phyloP scores from a whole-genome alignment of 441 rosid species.

The Isatis lusitanica region DNA sequence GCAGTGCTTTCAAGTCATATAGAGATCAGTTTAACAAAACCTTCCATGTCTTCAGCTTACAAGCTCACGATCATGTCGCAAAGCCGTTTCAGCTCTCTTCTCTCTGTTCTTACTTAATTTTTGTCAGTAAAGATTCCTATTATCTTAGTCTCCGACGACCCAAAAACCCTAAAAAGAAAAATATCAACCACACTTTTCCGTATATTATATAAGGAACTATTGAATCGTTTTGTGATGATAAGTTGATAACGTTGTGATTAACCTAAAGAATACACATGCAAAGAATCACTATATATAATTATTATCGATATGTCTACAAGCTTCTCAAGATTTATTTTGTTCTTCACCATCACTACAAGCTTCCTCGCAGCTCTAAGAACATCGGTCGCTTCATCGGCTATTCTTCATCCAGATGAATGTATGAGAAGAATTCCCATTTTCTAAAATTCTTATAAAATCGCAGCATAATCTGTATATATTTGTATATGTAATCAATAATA shows the following conservation, averaged over 20 bases:
- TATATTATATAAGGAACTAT: not conserved
- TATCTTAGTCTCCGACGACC: not conserved
- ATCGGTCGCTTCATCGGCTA: too few relatives aligned
- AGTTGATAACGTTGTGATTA: not conserved
- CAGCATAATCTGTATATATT: not conserved
- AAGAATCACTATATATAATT: not conserved
- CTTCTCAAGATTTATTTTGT: not conserved
- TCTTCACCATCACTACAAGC: not conserved
- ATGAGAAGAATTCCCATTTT: not conserved
- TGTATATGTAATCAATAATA: not conserved
- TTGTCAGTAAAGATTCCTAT: not conserved
- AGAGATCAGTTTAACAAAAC: conserved; percentile 8
- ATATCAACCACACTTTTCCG: not conserved
- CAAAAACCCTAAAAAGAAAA: not conserved
- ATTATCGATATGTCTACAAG: not conserved
- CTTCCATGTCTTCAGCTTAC: conserved; percentile 14
- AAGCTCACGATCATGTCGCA: conserved; percentile 30
- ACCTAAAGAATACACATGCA: not conserved
- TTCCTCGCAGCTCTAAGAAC: not conserved
- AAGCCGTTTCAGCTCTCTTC: not conserved
- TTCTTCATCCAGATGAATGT: not conserved
- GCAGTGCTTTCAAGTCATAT: conserved; percentile 6
- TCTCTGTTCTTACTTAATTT: not conserved
- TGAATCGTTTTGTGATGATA: not conserved
- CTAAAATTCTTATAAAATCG: not conserved